A percentile compares a stretch with the other conserved stretches of the same genome.
phyloP scores from a whole-genome alignment of 2,329 filamentous ascomycete genomes.

The Ophiostoma piceae region DNA sequence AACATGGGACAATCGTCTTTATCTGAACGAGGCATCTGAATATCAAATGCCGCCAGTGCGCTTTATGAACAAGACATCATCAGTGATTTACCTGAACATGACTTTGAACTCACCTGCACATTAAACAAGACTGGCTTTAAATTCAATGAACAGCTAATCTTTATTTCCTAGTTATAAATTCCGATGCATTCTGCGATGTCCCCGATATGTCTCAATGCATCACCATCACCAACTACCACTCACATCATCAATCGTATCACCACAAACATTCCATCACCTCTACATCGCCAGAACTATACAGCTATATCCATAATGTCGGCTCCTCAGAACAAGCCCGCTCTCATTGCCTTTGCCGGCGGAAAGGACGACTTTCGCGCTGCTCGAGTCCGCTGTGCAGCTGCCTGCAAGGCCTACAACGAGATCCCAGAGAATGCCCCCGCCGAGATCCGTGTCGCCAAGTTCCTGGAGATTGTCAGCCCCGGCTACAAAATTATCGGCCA shows the following conservation, averaged over 20 bases:
- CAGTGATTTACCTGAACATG: neutral
- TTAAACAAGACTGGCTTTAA: neutral
- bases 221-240: neutral
- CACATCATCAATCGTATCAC: neutral
- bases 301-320: neutral
- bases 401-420: slow-evolving; percentile 5
- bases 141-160: neutral
- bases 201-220: no score
- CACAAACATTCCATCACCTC: neutral
- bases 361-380: slow-evolving; percentile 4
- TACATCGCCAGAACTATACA: no score
- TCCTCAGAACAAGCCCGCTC: neutral
- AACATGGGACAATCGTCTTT: neutral
- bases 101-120: neutral
- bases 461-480: neutral
- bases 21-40: neutral
- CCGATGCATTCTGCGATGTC: no score
- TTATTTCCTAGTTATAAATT: neutral
- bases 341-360: neutral
- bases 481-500: neutral
- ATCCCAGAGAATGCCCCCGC: neutral
- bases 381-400: neutral
- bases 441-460: neutral
- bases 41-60: neutral
- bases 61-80: neutral